These are phyloP conservation scores for Eucalyptus coolabah DNA, from an alignment of 345 rosid species.

Conservation along the genomic window DNA sequence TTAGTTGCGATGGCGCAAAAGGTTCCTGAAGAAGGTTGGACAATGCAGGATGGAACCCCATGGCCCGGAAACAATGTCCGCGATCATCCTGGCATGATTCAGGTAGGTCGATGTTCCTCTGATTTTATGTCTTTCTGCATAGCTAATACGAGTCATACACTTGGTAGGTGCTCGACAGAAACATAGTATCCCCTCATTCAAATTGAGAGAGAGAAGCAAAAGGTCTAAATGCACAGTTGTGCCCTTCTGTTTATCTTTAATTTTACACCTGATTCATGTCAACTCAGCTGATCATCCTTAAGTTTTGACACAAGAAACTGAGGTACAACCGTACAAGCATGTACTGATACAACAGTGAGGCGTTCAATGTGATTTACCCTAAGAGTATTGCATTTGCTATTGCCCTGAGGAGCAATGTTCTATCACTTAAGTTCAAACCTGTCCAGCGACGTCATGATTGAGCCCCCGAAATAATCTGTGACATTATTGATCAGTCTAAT, in stretches of 20 bases:
- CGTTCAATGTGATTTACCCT: not conserved
- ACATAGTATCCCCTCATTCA: not conserved
- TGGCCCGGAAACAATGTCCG: slow-evolving; percentile 97
- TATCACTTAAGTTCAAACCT: not conserved
- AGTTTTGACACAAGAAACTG: not conserved
- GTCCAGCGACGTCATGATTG: not conserved
- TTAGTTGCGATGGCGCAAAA: slow-evolving; percentile 95
- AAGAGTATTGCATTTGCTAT: not conserved
- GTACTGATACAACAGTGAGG: not conserved
- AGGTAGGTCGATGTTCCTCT: slow-evolving; percentile 35
- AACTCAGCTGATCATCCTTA: not conserved
- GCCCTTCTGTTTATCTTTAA: not conserved
- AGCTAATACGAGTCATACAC: not conserved
- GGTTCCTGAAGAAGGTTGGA: slow-evolving; percentile 99
- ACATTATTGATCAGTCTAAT: not conserved
- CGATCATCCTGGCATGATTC: slow-evolving; percentile 99
- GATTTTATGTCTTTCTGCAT: not conserved
- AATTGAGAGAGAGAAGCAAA: not conserved
- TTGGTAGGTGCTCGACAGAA: not conserved
- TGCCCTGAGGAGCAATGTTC: not conserved
- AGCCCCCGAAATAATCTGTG: not conserved
- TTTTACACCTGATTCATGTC: not conserved
- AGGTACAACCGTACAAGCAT: not conserved
- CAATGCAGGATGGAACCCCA: slow-evolving; percentile 99
- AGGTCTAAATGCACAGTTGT: not conserved